These are phyloP conservation scores for Tetracladium setigerum DNA, from an alignment of 495 filamentous ascomycete genomes.

Conservation along the genomic window DNA sequence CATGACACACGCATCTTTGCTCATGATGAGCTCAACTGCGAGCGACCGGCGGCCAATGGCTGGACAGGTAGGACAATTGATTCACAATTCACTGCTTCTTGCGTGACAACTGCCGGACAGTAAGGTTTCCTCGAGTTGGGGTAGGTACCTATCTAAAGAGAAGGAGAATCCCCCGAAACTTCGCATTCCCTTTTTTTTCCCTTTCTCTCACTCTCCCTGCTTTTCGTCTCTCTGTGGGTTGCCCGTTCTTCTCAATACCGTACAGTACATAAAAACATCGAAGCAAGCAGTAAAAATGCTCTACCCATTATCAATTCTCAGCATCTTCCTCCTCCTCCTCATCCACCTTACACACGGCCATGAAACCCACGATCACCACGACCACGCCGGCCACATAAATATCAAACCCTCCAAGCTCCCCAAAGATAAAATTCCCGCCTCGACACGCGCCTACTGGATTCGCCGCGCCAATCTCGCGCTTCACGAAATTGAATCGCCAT, in stretches of 20 bases:
- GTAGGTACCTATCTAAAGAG: background rate
- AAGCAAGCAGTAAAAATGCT: slow-evolving; percentile 11
- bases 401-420: slow-evolving; percentile 8
- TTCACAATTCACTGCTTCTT: too few relatives aligned
- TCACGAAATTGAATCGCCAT: slow-evolving; percentile 30
- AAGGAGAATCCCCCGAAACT: background rate
- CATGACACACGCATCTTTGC: too few relatives aligned
- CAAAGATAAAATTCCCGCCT: slow-evolving; percentile 27
- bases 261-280: background rate
- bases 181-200: background rate
- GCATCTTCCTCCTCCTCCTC: slow-evolving; percentile 11
- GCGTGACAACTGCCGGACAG: too few relatives aligned
- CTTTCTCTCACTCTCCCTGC: background rate
- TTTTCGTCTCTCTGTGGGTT: background rate
- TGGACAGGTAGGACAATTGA: too few relatives aligned
- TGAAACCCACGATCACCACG: background rate
- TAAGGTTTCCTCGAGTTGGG: background rate
- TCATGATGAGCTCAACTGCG: too few relatives aligned
- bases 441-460: slow-evolving; percentile 39
- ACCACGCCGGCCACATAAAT: background rate
- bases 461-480: slow-evolving; percentile 39
- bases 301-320: slow-evolving; percentile 16
- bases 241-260: background rate
- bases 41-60: too few relatives aligned
- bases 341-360: slow-evolving; percentile 12